phyloP scores from a whole-genome alignment of 306 rosid genomes.

The Sophora flavescens region DNA sequence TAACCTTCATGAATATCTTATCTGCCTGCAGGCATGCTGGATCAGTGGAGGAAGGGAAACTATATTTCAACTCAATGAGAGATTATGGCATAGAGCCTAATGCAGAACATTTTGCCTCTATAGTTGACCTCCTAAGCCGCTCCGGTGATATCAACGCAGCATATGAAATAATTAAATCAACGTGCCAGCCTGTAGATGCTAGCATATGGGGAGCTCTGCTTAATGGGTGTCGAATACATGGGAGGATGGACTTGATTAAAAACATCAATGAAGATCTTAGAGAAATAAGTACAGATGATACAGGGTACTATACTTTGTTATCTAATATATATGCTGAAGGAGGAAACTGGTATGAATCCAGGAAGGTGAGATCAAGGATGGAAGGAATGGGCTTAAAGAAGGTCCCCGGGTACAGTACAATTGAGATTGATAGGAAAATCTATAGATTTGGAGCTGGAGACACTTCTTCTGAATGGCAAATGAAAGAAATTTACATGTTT shows the following conservation, averaged over 20 bases:
- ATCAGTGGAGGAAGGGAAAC: conserved; percentile 74
- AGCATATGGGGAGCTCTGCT: conserved; percentile 90
- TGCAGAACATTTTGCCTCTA: conserved; percentile 73
- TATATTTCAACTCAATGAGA: conserved; percentile 66
- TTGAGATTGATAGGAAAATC: conserved; percentile 71
- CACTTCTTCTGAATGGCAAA: conserved; percentile 60
- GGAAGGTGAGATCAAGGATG: conserved; percentile 80
- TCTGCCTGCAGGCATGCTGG: conserved; percentile 93
- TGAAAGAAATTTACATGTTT: conserved; percentile 55
- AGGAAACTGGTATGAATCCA: conserved; percentile 83
- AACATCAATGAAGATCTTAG: conserved; percentile 58
- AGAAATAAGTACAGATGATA: conserved; percentile 69
- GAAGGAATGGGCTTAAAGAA: conserved; percentile 75
- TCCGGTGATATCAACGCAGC: conserved; percentile 82
- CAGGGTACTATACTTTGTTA: conserved; percentile 86
- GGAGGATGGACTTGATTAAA: conserved; percentile 67
- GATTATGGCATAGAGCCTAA: conserved; percentile 67
- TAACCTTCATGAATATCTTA: conserved; percentile 87
- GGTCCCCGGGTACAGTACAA: conserved; percentile 85
- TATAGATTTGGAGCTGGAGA: conserved; percentile 82
- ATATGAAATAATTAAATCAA: conserved; percentile 68
- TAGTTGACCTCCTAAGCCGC: conserved; percentile 88
- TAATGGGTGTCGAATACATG: conserved; percentile 89
- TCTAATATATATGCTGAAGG: conserved; percentile 89
- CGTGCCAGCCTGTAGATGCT: conserved; percentile 61